Evolutionary conservation across 805 yeast genomes (phyloP), one percentile per base, ranked within the genome.

Genomic region (Pichia californica): DNA sequence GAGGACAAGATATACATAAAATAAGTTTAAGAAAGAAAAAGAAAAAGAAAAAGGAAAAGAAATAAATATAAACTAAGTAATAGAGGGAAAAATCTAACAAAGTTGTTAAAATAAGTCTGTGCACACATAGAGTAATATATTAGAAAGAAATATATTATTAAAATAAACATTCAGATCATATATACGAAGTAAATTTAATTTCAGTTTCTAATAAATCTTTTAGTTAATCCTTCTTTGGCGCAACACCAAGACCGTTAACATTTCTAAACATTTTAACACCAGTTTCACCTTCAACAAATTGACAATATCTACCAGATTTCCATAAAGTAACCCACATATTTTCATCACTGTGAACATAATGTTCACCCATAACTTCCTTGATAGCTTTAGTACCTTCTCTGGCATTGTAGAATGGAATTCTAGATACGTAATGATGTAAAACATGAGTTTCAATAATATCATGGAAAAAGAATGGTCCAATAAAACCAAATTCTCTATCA

Each of bases 381-480:
- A 86, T 81, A 43, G 85, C 91, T 48, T 68, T 87, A 47, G 87
- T 73, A 38, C 84, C 93, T 57, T 76, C 78, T 63, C 91, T 74
- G n/a, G 82, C 94, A 55, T 84, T 81, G 73, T 86, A 86, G 69
- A 87, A 87, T 38, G 95, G 95, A 52, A 86, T 84, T 63, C 94
- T 72, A 10, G 89, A 81, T 50, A 77, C 80, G 63, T 76, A 87
- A 67, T 86, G 95, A 68, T 86, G 95, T 56, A 83, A 73, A 43
- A 87, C 95, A 61, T 86, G 95, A 41, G 95, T 87, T 68, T 86
- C 95, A 58, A 86, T 85, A 58, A 86, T 86, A 62, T 84, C 94
- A 65, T 86, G 95, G 79, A 86, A 82, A 56, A 83, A 69, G 72
- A 76, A 76, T 59, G 76, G 70, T 45, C 95, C 95, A 49, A 83